Conservation (phyloP, 2,329 filamentous ascomycete genomes). For the Didymella sp. region DNA sequence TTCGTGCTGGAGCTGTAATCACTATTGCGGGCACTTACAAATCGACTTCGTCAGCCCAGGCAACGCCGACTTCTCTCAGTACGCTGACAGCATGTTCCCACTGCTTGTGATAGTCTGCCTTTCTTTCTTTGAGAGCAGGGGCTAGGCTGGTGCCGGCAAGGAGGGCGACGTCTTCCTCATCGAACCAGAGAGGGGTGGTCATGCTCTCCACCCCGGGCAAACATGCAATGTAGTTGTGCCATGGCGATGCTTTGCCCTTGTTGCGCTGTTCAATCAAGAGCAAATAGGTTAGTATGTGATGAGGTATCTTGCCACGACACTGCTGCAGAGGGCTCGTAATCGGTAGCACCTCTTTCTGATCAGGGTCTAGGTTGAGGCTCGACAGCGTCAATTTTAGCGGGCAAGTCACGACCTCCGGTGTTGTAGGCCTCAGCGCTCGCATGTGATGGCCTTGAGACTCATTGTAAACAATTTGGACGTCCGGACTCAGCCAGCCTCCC, state of each 20-base stretch:
- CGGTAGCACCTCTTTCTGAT: conserved; percentile 33
- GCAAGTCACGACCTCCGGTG: conserved; percentile 38
- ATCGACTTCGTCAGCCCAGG: conserved; percentile 25
- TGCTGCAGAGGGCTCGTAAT: conserved; percentile 35
- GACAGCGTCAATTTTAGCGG: conserved; percentile 47
- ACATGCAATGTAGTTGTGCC: conserved; percentile 47
- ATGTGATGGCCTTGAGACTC: conserved; percentile 42
- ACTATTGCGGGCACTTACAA: conserved; percentile 32
- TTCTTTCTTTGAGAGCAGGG: conserved; percentile 34
- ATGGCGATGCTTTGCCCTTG: conserved; percentile 38
- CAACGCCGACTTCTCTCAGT: conserved; percentile 26
- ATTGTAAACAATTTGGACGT: conserved; percentile 40
- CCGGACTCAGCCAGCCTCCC: conserved; percentile 41
- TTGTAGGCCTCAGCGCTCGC: conserved; percentile 32
- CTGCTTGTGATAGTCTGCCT: conserved; percentile 29
- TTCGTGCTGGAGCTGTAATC: neutral
- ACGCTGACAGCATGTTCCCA: conserved; percentile 34
- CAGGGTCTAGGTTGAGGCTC: conserved; percentile 44
- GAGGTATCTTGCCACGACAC: conserved; percentile 37
- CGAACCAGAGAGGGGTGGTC: conserved; percentile 50
- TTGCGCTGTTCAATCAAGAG: conserved; percentile 47
- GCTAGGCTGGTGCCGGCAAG: conserved; percentile 47
- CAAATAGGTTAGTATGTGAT: conserved; percentile 46
- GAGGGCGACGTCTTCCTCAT: conserved; percentile 43
- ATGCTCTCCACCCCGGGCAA: conserved; percentile 42